Conservation (phyloP, 176 grass and related monocot genomes). For the Secale cereale region DNA sequence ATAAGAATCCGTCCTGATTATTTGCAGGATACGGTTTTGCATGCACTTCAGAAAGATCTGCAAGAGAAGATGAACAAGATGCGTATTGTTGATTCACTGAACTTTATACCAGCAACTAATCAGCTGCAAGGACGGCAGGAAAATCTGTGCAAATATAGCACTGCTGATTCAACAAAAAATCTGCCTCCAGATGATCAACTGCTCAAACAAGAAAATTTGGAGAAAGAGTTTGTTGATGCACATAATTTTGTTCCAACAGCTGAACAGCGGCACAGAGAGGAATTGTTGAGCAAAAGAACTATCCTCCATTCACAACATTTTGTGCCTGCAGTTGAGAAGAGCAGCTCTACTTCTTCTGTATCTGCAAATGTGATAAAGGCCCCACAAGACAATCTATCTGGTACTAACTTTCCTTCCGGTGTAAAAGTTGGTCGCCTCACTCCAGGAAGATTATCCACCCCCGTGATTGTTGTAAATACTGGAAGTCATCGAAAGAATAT, state of each 20-base stretch:
- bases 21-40: constrained; percentile 42
- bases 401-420: constrained; percentile 27
- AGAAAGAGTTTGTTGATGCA: constrained; percentile 19
- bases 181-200: constrained; percentile 13
- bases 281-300: constrained; percentile 23
- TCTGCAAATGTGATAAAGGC: constrained; percentile 48
- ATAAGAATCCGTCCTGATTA: neutral
- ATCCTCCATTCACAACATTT: constrained; percentile 37
- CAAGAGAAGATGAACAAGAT: constrained; percentile 53
- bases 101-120: constrained; percentile 40
- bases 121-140: constrained; percentile 23
- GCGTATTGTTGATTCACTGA: constrained; percentile 47
- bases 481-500: constrained; percentile 64
- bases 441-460: constrained; percentile 24
- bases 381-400: constrained; percentile 36
- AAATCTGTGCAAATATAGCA: constrained; percentile 23
- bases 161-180: constrained; percentile 21
- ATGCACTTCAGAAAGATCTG: constrained; percentile 55
- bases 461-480: constrained; percentile 84
- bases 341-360: constrained; percentile 55
- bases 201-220: constrained; percentile 4
- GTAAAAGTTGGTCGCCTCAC: constrained; percentile 29
- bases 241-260: constrained; percentile 29
- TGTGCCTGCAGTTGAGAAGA: constrained; percentile 47
- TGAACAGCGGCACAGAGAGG: constrained; percentile 8